phyloP scores from a whole-genome alignment of 2,329 filamentous ascomycete species.

The Elsinoe necatrix region DNA sequence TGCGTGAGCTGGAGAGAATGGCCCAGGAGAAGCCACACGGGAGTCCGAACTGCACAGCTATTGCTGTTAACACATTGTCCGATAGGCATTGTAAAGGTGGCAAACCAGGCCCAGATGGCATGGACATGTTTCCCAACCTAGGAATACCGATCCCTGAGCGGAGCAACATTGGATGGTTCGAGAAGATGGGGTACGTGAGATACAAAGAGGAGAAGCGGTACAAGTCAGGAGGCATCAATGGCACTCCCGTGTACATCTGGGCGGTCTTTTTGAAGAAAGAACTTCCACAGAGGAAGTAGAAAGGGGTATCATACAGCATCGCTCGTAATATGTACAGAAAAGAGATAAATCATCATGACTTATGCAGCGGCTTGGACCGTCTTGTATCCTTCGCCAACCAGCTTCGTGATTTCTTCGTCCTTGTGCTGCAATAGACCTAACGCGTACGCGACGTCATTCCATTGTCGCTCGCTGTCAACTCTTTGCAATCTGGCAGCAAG shows the following conservation, averaged over 20 bases:
- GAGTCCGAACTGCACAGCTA: conserved; percentile 12
- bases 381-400: conserved; percentile 64
- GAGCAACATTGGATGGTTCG: conserved; percentile 18
- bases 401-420: conserved; percentile 78
- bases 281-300: not conserved
- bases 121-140: conserved; percentile 15
- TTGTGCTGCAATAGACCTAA: conserved; percentile 84
- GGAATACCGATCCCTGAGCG: not conserved
- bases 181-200: conserved; percentile 17
- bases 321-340: conserved; percentile 14
- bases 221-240: not conserved
- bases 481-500: conserved; percentile 74
- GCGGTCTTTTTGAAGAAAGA: conserved; percentile 15
- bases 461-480: conserved; percentile 88
- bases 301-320: conserved; percentile 15
- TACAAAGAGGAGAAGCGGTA: conserved; percentile 20
- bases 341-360: conserved; percentile 8
- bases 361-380: conserved; percentile 38
- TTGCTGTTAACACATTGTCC: conserved; percentile 19
- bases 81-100: conserved; percentile 16
- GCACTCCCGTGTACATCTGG: not conserved
- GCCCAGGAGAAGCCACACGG: conserved; percentile 19
- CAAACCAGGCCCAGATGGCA: conserved; percentile 16
- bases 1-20: conserved; percentile 18
- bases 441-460: conserved; percentile 95